phyloP scores from a whole-genome alignment of 2,329 filamentous ascomycete genomes.

The Ceratocystis papillata region DNA sequence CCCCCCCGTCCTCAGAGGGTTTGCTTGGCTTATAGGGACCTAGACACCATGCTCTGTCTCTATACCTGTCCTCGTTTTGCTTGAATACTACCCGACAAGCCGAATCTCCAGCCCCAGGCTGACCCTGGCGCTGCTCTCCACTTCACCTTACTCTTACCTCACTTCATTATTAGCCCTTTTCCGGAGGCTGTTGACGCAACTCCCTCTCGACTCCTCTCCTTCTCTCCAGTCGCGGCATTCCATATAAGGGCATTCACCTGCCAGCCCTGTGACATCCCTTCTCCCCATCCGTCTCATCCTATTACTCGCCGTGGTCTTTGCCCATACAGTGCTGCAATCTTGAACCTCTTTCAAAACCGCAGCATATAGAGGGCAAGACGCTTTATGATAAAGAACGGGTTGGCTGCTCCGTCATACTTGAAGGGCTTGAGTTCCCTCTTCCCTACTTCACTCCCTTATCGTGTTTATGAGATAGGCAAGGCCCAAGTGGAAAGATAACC shows the following conservation, averaged over 20 bases:
- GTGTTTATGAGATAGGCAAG: too few relatives aligned
- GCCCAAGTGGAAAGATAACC: too few relatives aligned
- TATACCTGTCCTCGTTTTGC: not conserved
- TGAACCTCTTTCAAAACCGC: too few relatives aligned
- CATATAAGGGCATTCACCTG: not conserved
- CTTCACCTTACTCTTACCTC: too few relatives aligned
- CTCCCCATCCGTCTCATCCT: not conserved
- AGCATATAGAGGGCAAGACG: too few relatives aligned
- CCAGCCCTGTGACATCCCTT: not conserved
- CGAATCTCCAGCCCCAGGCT: conserved; percentile 6
- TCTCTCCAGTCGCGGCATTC: not conserved
- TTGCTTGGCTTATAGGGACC: too few relatives aligned
- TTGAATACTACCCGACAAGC: not conserved
- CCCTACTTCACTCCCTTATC: too few relatives aligned
- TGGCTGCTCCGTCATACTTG: too few relatives aligned
- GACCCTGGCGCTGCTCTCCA: not conserved
- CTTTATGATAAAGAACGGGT: too few relatives aligned
- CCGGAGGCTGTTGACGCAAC: not conserved
- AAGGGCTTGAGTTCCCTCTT: too few relatives aligned
- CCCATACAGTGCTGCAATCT: too few relatives aligned
- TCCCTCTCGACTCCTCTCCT: not conserved
- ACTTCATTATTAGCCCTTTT: not conserved
- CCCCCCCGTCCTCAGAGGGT: not conserved
- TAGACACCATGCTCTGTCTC: not conserved
- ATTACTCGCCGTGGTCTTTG: not conserved